These are phyloP conservation scores for Cladorrhinum sp. DNA, from an alignment of 2,329 filamentous ascomycete species.

Conservation along the genomic window DNA sequence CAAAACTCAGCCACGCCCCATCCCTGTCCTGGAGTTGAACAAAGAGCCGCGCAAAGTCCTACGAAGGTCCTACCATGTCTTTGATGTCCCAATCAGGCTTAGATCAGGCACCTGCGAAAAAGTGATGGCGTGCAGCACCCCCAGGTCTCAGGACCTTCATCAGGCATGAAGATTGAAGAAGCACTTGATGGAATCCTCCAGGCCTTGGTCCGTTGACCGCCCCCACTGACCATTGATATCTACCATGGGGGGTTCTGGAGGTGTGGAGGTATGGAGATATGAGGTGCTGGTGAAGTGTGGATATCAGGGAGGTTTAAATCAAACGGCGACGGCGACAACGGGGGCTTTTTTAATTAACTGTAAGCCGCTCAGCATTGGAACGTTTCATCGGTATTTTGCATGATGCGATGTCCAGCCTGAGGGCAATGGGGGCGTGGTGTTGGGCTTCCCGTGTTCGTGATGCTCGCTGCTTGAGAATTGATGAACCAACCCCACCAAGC, in stretches of 20 bases:
- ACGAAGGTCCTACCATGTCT: conserved; percentile 23
- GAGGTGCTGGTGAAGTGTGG: neutral
- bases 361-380: neutral
- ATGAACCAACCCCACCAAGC: conserved; percentile 5
- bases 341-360: neutral
- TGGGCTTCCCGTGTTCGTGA: conserved; percentile 2
- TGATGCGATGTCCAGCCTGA: neutral
- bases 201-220: neutral
- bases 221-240: neutral
- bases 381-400: conserved; percentile 3
- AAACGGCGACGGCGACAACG: neutral
- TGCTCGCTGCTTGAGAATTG: neutral
- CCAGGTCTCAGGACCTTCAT: neutral
- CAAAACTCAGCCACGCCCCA: conserved; percentile 18
- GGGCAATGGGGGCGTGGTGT: neutral
- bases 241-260: no score
- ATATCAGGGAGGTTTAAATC: neutral
- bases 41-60: conserved; percentile 18
- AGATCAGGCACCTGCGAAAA: conserved; percentile 21
- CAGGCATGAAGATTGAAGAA: neutral
- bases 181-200: neutral
- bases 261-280: neutral
- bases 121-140: conserved; percentile 1
- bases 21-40: neutral
- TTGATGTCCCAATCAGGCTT: conserved; percentile 13